These are phyloP conservation scores for Phenoliferia sp. DNA, from an alignment of 1,284 basidiomycete genomes.

Conservation along the genomic window DNA sequence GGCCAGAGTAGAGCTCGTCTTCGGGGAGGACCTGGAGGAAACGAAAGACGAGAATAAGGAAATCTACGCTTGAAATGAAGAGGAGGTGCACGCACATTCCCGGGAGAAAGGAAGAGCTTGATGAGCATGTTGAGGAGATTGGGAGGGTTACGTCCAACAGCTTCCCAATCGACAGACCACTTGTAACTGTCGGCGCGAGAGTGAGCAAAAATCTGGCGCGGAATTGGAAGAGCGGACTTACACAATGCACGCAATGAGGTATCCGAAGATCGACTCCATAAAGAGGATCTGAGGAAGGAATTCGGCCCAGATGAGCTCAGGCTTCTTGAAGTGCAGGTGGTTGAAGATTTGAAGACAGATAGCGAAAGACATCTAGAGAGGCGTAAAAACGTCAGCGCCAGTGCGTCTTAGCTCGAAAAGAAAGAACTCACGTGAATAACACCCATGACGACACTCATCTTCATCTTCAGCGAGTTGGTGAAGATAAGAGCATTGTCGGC, in stretches of 20 bases:
- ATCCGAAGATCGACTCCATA: constrained; percentile 95
- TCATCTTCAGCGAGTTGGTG: constrained; percentile 99
- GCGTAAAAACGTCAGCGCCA: constrained; percentile 1
- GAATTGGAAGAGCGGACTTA: constrained; percentile 3
- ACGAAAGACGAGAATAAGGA: constrained; percentile 40
- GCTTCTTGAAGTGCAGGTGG: constrained; percentile 85
- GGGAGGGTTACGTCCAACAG: constrained; percentile 64
- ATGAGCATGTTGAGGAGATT: constrained; percentile 94
- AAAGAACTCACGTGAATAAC: constrained; percentile 77
- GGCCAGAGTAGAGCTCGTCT: constrained; percentile 77
- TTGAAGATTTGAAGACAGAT: constrained; percentile 94
- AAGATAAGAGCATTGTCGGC: constrained; percentile 89
- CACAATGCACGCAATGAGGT: constrained; percentile 88
- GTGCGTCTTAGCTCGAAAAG: constrained; percentile 4
- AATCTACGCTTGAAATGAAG: no score
- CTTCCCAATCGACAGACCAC: constrained; percentile 89
- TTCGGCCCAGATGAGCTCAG: constrained; percentile 81
- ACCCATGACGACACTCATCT: constrained; percentile 96
- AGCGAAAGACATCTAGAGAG: constrained; percentile 87
- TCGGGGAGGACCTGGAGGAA: constrained; percentile 54
- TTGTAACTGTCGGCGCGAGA: constrained; percentile 58
- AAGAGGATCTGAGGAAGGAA: constrained; percentile 97
- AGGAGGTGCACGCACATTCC: constrained; percentile 45
- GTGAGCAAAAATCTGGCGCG: background rate
- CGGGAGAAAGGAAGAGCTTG: constrained; percentile 86